These are phyloP conservation scores for Ambrosia artemisiifolia DNA, from an alignment of 129 eudicot genomes.

Conservation along the genomic window DNA sequence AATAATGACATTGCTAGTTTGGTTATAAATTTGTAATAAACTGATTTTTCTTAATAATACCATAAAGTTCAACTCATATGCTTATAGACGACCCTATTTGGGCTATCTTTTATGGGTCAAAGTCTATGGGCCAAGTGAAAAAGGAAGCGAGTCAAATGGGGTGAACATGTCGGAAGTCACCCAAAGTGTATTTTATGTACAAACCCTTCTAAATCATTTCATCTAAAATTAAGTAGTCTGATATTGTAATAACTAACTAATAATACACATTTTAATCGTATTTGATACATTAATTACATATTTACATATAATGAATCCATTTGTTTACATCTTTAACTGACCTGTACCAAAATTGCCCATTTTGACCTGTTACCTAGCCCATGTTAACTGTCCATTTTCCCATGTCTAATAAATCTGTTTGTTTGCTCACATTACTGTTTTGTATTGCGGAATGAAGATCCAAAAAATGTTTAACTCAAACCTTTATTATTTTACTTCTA, in stretches of 20 bases:
- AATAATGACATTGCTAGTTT: constrained; percentile 13
- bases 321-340: neutral
- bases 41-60: neutral
- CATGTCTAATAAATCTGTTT: neutral
- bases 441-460: constrained; percentile 33
- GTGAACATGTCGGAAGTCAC: neutral
- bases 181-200: neutral
- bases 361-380: neutral
- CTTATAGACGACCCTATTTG: neutral
- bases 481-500: neutral
- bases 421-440: constrained; percentile 3
- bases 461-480: constrained; percentile 6
- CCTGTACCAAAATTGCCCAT: neutral
- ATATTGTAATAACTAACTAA: neutral
- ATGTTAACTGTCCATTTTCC: neutral
- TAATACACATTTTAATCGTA: neutral
- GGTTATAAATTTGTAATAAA: neutral
- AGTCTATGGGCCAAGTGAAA: neutral
- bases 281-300: neutral
- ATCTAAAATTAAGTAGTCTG: neutral
- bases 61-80: neutral
- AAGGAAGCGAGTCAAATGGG: neutral
- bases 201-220: neutral
- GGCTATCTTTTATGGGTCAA: neutral
- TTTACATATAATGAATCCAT: neutral